Base-by-base conservation (phyloP, 2,329 filamentous ascomycete genomes). In the Blastomyces emzantsi region DNA sequence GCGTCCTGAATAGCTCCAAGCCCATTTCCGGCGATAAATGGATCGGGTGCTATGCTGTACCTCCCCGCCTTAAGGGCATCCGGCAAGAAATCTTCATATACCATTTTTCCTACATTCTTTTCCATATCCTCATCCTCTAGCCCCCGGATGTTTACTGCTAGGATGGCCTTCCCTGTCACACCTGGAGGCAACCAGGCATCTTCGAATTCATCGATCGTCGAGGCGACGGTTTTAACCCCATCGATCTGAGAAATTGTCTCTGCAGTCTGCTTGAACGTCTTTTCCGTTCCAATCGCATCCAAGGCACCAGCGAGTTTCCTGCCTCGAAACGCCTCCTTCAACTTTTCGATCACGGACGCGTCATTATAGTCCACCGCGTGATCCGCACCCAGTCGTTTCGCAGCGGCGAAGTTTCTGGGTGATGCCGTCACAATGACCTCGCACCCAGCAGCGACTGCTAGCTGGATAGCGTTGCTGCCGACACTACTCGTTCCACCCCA, bases 401-500 rank as follows among this genome's bases (percentile, higher is more conserved):
- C 74, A 39, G 75, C 75, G 0, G 76, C 76, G 43, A 78, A 76
- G 67, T 81, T 82, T 25, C 71, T 73, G 3, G 72, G 67, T 0
- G 77, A 79, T 0, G 75, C 74, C 0, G 78, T 81, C 0, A 77
- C 70, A 51, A 82, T 67, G 13, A 83, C 80, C 17, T 78, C 71
- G 64, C 78, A 80, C 0, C 81, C 81, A 0, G 78, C 75, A 0
- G 74, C 75, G 6, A 72, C 70, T 1, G 76, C 75, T 0, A 83
- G 71, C 64, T 83, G 81, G 13, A 82, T 76, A 0, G 77, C 78
- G 54, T 75, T 77, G 51, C 75, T 75, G 0, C 81, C 80, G 0
- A 81, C 79, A 19, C 73, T 75, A 0, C 78, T 77, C 1, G 79
- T 74, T 0, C 81, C 74, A 2, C 74, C 74, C 65, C 72, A 76